These are phyloP conservation scores for Butyriboletus appendiculatus DNA, from an alignment of 1,284 basidiomycete species.

Conservation along the genomic window DNA sequence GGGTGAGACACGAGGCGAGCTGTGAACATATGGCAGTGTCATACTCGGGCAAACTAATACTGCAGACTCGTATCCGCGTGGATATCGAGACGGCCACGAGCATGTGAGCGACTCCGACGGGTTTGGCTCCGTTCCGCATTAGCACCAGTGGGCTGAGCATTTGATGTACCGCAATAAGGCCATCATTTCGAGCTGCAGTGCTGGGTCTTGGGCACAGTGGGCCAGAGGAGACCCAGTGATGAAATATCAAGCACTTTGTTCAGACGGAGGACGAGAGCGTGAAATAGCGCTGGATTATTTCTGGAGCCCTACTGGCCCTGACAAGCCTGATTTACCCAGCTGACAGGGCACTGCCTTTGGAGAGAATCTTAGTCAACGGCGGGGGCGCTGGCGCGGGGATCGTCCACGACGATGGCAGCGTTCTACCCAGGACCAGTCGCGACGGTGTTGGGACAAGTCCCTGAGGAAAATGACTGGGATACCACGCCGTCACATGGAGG, in stretches of 20 bases:
- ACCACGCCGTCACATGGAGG: constrained; percentile 59
- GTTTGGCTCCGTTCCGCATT: neutral
- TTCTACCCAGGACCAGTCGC: constrained; percentile 38
- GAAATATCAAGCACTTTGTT: neutral
- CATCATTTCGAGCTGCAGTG: neutral
- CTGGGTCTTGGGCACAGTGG: constrained; percentile 14
- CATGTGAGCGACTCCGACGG: neutral
- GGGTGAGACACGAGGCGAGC: neutral
- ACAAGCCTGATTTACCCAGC: constrained; percentile 23
- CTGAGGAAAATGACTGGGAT: constrained; percentile 37
- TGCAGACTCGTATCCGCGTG: neutral
- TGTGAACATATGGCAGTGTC: neutral
- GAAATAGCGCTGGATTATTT: constrained; percentile 1
- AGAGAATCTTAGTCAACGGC: constrained; percentile 19
- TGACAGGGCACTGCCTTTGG: constrained; percentile 22
- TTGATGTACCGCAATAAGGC: neutral
- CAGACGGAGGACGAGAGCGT: neutral
- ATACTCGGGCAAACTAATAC: neutral
- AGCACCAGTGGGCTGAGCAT: neutral
- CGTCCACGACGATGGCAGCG: constrained; percentile 36
- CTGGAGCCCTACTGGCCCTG: constrained; percentile 21
- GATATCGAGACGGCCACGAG: neutral
- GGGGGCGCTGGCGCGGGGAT: constrained; percentile 4
- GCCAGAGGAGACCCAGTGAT: neutral
- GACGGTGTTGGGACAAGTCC: constrained; percentile 28